A percentile compares a stretch with the other conserved stretches of the same genome.
Conservation (phyloP, 306 rosid species). For the Sophora flavescens region DNA sequence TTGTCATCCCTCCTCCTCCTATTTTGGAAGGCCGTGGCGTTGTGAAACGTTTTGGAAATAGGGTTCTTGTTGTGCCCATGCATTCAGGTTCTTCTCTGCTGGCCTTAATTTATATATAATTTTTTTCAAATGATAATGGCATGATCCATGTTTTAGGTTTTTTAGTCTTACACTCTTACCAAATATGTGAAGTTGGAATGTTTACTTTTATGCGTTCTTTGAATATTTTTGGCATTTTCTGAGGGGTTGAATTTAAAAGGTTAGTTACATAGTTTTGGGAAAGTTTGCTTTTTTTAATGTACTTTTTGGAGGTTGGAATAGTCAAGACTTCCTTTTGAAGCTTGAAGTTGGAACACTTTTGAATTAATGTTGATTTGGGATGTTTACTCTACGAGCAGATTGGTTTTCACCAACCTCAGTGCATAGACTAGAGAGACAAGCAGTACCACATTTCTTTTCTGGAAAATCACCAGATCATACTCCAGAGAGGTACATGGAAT, state of each 20-base stretch:
- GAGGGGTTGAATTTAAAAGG: neutral
- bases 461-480: constrained; percentile 72
- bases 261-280: neutral
- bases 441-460: constrained; percentile 94
- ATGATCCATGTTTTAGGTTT: neutral
- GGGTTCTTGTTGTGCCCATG: constrained; percentile 90
- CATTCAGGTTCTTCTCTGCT: constrained; percentile 72
- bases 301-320: constrained; percentile 19
- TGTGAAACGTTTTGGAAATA: constrained; percentile 84
- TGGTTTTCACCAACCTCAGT: constrained; percentile 96
- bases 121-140: neutral
- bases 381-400: constrained; percentile 60
- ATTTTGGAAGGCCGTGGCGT: constrained; percentile 91
- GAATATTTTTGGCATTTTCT: neutral
- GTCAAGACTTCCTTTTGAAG: neutral
- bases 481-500: constrained; percentile 95
- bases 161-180: neutral
- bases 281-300: neutral
- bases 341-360: neutral
- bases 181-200: neutral
- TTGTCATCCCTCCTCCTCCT: constrained; percentile 76
- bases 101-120: neutral
- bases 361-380: constrained; percentile 30
- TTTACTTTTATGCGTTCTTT: neutral
- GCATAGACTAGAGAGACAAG: constrained; percentile 97